Percentiles rank a stretch among this genome's conserved stretches.
Evolutionary conservation across 305 asterid genomes (phyloP).

Genomic region (Solanum hybrid): DNA sequence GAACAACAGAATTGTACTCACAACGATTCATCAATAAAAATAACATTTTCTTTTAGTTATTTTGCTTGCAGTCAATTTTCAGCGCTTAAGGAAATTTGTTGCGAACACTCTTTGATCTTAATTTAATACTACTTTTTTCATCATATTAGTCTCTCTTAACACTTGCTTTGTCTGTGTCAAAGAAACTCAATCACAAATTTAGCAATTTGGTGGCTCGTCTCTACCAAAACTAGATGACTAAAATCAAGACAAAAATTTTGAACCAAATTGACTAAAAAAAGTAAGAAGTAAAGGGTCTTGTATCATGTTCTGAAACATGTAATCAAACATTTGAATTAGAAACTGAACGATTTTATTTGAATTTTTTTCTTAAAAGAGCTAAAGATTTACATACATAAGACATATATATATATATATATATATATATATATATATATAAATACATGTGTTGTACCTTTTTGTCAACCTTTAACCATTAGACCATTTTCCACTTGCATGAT

Average conservation of each 20-base stretch:
- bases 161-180: not conserved
- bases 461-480: not conserved
- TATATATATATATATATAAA: not conserved
- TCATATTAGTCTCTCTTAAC: not conserved
- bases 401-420: no score
- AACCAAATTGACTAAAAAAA: not conserved
- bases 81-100: no score
- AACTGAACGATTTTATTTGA: not conserved
- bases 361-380: not conserved
- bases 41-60: no score
- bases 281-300: not conserved
- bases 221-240: not conserved
- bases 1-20: not conserved
- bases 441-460: not conserved
- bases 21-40: not conserved
- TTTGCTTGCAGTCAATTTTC: no score
- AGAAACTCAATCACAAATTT: not conserved
- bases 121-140: not conserved
- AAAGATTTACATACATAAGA: not conserved
- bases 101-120: not conserved
- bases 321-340: not conserved
- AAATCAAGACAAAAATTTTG: not conserved
- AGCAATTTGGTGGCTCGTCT: not conserved
- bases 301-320: not conserved
- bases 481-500: not conserved